Percentiles rank a stretch among this genome's conserved stretches.
Evolutionary conservation across 768 basidiomycete genomes (phyloP).

Genomic region (Flagelloscypha sp.): DNA sequence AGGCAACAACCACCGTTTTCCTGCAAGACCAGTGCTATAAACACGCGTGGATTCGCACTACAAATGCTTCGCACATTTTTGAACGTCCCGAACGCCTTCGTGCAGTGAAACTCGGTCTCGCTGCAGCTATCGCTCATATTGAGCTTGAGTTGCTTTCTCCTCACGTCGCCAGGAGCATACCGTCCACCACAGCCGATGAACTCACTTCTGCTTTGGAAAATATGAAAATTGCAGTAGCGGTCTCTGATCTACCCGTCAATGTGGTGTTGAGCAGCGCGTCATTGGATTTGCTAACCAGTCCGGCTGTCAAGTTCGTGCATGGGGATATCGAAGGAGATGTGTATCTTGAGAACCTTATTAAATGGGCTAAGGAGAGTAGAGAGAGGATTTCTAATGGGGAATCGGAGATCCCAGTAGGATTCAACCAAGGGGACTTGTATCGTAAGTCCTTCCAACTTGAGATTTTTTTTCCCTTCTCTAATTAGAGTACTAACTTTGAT

Average conservation of each 20-base stretch:
- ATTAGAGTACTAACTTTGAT: background rate
- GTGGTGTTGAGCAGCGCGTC: slow-evolving; percentile 48
- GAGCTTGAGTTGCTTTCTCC: slow-evolving; percentile 29
- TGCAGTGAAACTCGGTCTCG: slow-evolving; percentile 75
- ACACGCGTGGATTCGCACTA: slow-evolving; percentile 72
- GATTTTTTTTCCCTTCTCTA: slow-evolving; percentile 3
- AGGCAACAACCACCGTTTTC: slow-evolving; percentile 33
- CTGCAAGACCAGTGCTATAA: slow-evolving; percentile 68
- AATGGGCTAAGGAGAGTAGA: slow-evolving; percentile 51
- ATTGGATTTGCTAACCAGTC: slow-evolving; percentile 46
- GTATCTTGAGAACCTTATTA: slow-evolving; percentile 55
- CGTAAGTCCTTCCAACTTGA: slow-evolving; percentile 35
- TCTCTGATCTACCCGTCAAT: slow-evolving; percentile 26
- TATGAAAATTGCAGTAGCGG: slow-evolving; percentile 26
- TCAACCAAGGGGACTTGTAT: slow-evolving; percentile 78
- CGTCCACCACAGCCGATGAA: slow-evolving; percentile 25
- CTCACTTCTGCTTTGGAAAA: slow-evolving; percentile 38
- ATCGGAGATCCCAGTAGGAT: slow-evolving; percentile 68
- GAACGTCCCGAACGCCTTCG: slow-evolving; percentile 86
- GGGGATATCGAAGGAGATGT: slow-evolving; percentile 60
- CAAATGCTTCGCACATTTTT: slow-evolving; percentile 68
- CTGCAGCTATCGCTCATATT: slow-evolving; percentile 69
- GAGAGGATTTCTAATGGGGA: slow-evolving; percentile 53
- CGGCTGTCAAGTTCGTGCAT: slow-evolving; percentile 68
- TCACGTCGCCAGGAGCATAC: background rate